A percentile compares a stretch with the other conserved stretches of the same genome.
These are phyloP conservation scores for Trametes punicea DNA, from an alignment of 768 basidiomycete genomes.

Conservation along the genomic window DNA sequence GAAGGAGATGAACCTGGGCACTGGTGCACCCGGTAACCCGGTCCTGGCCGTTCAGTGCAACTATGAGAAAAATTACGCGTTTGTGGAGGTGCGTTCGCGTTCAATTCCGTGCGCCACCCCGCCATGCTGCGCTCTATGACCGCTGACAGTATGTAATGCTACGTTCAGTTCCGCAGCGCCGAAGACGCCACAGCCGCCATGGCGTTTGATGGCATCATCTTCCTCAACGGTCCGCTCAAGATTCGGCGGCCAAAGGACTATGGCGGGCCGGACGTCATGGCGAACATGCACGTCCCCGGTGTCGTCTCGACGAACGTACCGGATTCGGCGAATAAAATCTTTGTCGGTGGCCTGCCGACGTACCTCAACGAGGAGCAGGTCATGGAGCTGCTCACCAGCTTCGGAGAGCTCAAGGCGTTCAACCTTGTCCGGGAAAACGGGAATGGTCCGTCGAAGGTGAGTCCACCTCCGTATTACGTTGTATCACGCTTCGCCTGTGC, in stretches of 20 bases:
- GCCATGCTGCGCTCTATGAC: not conserved
- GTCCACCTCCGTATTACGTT: slow-evolving; percentile 10
- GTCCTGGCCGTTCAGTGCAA: slow-evolving; percentile 95
- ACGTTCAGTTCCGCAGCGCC: slow-evolving; percentile 87
- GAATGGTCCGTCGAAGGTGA: slow-evolving; percentile 83
- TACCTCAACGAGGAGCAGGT: slow-evolving; percentile 99
- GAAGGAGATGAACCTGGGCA: slow-evolving; percentile 87
- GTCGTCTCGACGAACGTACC: slow-evolving; percentile 96
- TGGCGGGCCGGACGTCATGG: slow-evolving; percentile 64
- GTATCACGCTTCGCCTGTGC: not conserved
- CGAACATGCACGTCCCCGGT: slow-evolving; percentile 82
- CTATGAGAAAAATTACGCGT: slow-evolving; percentile 98
- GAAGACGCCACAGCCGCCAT: slow-evolving; percentile 96
- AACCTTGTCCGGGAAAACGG: slow-evolving; percentile 95
- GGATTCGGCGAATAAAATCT: slow-evolving; percentile 97
- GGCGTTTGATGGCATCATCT: slow-evolving; percentile 97
- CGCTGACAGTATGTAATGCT: slow-evolving; percentile 12
- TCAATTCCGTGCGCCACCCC: not conserved
- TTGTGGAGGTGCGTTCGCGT: slow-evolving; percentile 74
- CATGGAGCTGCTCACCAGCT: slow-evolving; percentile 94
- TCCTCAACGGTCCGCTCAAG: slow-evolving; percentile 92
- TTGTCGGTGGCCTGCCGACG: slow-evolving; percentile 91
- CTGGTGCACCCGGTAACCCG: slow-evolving; percentile 81
- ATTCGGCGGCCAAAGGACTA: slow-evolving; percentile 98
- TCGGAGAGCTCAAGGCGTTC: slow-evolving; percentile 97